These are phyloP conservation scores for Carex cristatella DNA, from an alignment of 176 grass and related monocot genomes.

Conservation along the genomic window DNA sequence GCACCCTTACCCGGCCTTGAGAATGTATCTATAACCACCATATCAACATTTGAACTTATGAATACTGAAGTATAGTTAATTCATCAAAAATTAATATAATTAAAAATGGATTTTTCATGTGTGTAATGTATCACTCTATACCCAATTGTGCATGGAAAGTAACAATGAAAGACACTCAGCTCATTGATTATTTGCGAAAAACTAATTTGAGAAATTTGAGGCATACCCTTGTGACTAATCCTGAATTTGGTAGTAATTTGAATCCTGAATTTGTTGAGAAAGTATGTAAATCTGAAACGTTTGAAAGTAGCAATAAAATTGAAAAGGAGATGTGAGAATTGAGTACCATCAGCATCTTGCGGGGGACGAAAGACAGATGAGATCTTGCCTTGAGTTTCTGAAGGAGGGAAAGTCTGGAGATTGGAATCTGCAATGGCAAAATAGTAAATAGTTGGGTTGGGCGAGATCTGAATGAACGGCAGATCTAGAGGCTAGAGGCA, in stretches of 20 bases:
- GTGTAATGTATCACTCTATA: neutral
- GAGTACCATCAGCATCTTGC: conserved; percentile 80
- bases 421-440: conserved; percentile 49
- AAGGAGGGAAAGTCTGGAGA: conserved; percentile 91
- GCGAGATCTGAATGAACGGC: neutral
- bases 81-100: neutral
- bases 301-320: neutral
- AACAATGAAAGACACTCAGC: neutral
- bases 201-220: neutral
- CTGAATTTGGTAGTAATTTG: neutral
- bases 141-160: neutral
- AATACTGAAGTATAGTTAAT: neutral
- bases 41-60: neutral
- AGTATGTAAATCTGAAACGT: neutral
- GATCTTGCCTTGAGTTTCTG: conserved; percentile 86
- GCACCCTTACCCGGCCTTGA: conserved; percentile 36
- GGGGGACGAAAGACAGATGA: conserved; percentile 72
- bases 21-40: conserved; percentile 63
- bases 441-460: neutral
- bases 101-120: neutral
- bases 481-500: too few relatives aligned
- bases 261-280: conserved; percentile 21
- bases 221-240: neutral
- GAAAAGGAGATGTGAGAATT: conserved; percentile 26
- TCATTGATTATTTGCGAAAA: neutral